Evolutionary conservation across 345 rosid species (phyloP).

Genomic region (Isatis tinctoria): DNA sequence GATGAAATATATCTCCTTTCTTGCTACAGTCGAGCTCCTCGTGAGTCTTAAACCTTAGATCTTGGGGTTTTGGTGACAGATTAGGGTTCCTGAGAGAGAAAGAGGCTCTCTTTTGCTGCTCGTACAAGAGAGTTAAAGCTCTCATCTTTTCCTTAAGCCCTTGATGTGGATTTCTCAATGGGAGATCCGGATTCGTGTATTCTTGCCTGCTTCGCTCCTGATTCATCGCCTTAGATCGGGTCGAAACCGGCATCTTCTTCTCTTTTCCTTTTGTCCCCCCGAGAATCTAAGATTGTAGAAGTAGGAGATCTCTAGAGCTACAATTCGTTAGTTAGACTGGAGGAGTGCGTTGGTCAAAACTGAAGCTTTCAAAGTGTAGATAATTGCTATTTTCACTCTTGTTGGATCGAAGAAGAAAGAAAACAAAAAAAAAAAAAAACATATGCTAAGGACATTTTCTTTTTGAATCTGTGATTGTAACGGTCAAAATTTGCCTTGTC

Average conservation of each 20-base stretch:
- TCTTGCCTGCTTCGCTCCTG: conserved; percentile 43
- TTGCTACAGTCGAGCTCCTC: conserved; percentile 48
- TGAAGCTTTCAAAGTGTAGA: conserved; percentile 33
- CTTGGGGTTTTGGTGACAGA: conserved; percentile 46
- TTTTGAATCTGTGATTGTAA: conserved; percentile 39
- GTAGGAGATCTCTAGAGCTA: conserved; percentile 10
- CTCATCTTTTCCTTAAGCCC: conserved; percentile 91
- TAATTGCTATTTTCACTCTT: conserved; percentile 28
- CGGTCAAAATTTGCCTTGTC: conserved; percentile 56
- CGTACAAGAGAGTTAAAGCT: conserved; percentile 80
- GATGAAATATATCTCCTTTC: conserved; percentile 28
- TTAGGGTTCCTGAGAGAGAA: conserved; percentile 41
- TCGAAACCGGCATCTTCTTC: conserved; percentile 65
- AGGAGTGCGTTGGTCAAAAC: conserved; percentile 33
- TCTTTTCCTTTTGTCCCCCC: neutral
- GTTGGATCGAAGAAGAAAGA: conserved; percentile 17
- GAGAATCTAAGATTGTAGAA: conserved; percentile 8
- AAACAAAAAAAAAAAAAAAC: conserved; percentile 16
- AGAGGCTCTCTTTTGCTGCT: conserved; percentile 88
- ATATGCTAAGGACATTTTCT: conserved; percentile 15
- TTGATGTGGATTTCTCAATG: conserved; percentile 74
- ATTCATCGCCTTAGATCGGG: conserved; percentile 55
- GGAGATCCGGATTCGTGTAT: conserved; percentile 30
- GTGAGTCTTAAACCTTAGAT: conserved; percentile 43
- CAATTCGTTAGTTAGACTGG: conserved; percentile 23